Evolutionary conservation across 2,329 filamentous ascomycete genomes (phyloP), one percentile per base, ranked within the genome.

Genomic region (Clonostachys rhizophaga): DNA sequence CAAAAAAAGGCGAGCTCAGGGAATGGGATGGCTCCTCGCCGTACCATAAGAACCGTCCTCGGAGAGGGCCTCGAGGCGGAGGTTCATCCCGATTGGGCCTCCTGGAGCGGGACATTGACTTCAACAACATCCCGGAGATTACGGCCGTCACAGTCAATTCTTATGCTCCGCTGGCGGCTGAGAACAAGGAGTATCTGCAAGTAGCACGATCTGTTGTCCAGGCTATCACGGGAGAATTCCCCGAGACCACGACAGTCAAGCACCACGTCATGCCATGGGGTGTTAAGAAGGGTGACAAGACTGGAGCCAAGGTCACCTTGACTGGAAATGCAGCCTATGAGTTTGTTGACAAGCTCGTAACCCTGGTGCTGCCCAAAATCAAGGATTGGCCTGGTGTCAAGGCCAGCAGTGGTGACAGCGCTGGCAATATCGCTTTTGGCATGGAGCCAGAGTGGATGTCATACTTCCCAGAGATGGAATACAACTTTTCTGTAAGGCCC

Each of bases 381-480:
- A 99, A 97, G 76, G 94, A 99, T 57, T 99, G 90, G 87, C 82
- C 81, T 47, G 94, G 94, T 17, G 60, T 83, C 47, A 62, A 69
- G 54, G 75, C 67, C 49, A 65, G 59, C 40, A 89, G 89, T 37
- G 94, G 94, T 60, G 94, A 99, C 65, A 84, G 83, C 60, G 86
- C 86, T 51, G 94, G 94, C 36, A 96, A 97, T 66, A 78, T 99
- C 55, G 78, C 77, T 10, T 92, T 91, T 65, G 94, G 94, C 55
- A 75, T 99, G 57, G 78, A 77, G 13, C 76, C 85, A 6, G 84
- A 89, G 49, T 82, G 87, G 55, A 83, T 96, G 58, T 83, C 86
- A 44, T 73, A 89, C 54, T 99, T 97, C 70, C 94, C 94, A 0
- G 94, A 99, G 72, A 81, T 99, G 42, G 91, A 96, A 68, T 83